Evolutionary conservation across 2,329 filamentous ascomycete genomes (phyloP).

Genomic region (Fusarium sp.): DNA sequence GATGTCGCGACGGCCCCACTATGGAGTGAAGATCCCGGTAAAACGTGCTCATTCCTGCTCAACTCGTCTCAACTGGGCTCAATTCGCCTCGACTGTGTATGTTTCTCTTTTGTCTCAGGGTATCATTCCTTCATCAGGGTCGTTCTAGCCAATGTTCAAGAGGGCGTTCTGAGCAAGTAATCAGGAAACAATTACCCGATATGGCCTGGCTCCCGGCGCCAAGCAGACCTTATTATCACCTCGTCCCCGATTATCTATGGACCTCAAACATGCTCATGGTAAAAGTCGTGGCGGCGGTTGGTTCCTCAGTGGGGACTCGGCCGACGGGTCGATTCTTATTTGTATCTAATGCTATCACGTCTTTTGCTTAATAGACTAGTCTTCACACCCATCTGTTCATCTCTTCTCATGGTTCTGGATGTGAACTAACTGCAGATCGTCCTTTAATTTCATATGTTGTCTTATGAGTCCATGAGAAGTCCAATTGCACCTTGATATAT

Average conservation of each 20-base stretch:
- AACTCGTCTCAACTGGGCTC: conserved; percentile 22
- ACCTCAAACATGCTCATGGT: conserved; percentile 33
- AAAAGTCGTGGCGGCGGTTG: not conserved
- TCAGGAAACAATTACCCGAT: conserved; percentile 35
- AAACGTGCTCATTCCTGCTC: conserved; percentile 55
- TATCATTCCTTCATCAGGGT: conserved; percentile 21
- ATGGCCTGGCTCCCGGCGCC: conserved; percentile 37
- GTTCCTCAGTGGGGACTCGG: conserved; percentile 25
- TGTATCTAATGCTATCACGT: conserved; percentile 37
- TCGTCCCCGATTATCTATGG: conserved; percentile 4
- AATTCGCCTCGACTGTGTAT: conserved; percentile 3
- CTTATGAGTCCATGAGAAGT: not conserved
- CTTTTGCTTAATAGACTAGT: conserved; percentile 9
- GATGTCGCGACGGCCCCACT: conserved; percentile 18
- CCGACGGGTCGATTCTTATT: conserved; percentile 37
- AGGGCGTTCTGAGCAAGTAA: conserved; percentile 39
- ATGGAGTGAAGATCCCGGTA: conserved; percentile 33
- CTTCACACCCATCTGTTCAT: conserved; percentile 7
- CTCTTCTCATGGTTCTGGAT: conserved; percentile 9
- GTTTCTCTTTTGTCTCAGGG: not conserved
- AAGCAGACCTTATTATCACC: conserved; percentile 10
- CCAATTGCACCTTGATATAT: not conserved
- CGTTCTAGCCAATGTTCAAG: conserved; percentile 12
- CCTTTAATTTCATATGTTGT: not conserved
- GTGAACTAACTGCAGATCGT: conserved; percentile 6